Percentiles rank a stretch among this genome's conserved stretches.
These are phyloP conservation scores for Candida khao-thaluensis DNA, from an alignment of 805 yeast genomes.

Conservation along the genomic window DNA sequence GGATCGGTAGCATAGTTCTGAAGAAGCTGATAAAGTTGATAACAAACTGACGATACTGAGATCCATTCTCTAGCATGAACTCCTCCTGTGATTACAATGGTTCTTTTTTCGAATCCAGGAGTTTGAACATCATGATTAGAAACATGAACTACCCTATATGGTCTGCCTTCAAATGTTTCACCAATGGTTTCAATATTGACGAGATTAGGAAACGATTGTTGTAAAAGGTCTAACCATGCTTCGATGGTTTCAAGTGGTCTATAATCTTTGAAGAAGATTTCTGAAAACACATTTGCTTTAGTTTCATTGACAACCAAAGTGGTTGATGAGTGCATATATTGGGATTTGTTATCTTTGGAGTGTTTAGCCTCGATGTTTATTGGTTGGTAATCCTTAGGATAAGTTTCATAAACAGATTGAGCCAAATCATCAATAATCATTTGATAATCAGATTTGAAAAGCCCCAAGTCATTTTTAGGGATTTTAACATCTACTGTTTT, in stretches of 20 bases:
- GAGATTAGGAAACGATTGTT: slow-evolving; percentile 60
- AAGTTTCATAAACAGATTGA: slow-evolving; percentile 55
- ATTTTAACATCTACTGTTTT: slow-evolving; percentile 19
- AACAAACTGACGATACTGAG: slow-evolving; percentile 67
- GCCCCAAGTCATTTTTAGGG: slow-evolving; percentile 4
- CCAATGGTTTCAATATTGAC: slow-evolving; percentile 71
- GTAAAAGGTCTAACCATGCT: slow-evolving; percentile 65
- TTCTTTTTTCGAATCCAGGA: slow-evolving; percentile 44
- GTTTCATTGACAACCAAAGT: slow-evolving; percentile 17
- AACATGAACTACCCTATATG: slow-evolving; percentile 64
- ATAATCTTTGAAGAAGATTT: slow-evolving; percentile 68
- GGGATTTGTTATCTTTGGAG: slow-evolving; percentile 2
- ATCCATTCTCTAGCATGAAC: slow-evolving; percentile 92
- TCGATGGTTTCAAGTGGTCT: slow-evolving; percentile 67
- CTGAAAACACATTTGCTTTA: slow-evolving; percentile 28
- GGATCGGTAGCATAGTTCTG: slow-evolving; percentile 30
- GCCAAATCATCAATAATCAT: slow-evolving; percentile 57
- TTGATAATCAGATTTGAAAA: slow-evolving; percentile 21
- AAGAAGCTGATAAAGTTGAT: slow-evolving; percentile 42
- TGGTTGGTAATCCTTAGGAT: slow-evolving; percentile 31
- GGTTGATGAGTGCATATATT: slow-evolving; percentile 12
- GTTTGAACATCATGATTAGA: slow-evolving; percentile 44
- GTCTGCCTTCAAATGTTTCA: slow-evolving; percentile 70
- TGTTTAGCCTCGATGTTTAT: background rate
- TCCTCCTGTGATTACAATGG: slow-evolving; percentile 79